Evolutionary conservation across 192 early-diverging fungal species (phyloP), one percentile per base, ranked within the genome.

Genomic region (Dispira simplex): DNA sequence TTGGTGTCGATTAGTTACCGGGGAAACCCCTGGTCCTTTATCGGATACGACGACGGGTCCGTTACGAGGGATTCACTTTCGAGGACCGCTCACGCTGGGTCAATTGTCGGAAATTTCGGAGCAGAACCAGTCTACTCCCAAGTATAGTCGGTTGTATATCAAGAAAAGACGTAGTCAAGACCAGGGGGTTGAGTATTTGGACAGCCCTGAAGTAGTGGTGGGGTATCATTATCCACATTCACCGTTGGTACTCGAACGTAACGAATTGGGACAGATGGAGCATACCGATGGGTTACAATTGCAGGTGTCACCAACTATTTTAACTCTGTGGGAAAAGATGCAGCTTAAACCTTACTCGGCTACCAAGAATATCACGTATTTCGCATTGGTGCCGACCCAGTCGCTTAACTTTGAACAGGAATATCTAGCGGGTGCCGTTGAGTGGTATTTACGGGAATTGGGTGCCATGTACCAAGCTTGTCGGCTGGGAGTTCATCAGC

Each of bases 261-360:
- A 26, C 8, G 26, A n/a, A 27, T 26, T 16, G 27, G 43, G 43
- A 16, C 28, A 43, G 1, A 9, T 13, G 6, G 43, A 20, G n/a
- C 44, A 43, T 18, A 26, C 18, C 18, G 27, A 16, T 18, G 26
- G 44, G 14, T n/a, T 62, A 20, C 59, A 62, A 12, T 14, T 62
- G 1, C 59, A 62, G 25, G 43, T 25, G 44, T 16, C 32, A 6
- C 16, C 59, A 12, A 45, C 59, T 8, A 44, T 62, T 14, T 21
- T 62, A 44, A 20, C 59, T 8, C n/a, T 62, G n/a, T 62, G 59
- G 59, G 59, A 62, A n/a, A 62, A 62, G 59, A 44, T 62, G 44
- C 59, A 45, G 18, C 43, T 62, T 14, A 45, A 20, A n/a, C 59
- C 59, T 5, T 44, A 23, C 12, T 44, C 59, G 44, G 8, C 28